These are phyloP conservation scores for Kitagawia praeruptora DNA, from an alignment of 129 eudicot species.

Conservation along the genomic window DNA sequence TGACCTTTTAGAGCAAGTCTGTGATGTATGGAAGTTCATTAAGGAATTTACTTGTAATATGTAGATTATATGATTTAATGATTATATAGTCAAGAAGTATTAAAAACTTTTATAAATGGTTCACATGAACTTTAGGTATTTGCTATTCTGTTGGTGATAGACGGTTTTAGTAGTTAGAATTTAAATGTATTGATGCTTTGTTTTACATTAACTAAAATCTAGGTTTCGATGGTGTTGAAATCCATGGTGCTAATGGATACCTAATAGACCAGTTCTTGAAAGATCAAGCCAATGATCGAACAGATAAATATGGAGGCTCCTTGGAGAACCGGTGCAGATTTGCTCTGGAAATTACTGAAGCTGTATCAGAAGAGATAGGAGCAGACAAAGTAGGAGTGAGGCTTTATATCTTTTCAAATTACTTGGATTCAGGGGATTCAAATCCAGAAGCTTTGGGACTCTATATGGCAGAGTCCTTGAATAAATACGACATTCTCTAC, in stretches of 20 bases:
- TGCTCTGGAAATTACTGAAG: slow-evolving; percentile 9
- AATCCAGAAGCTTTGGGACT: slow-evolving; percentile 23
- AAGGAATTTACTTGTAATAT: no score
- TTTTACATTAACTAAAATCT: background rate
- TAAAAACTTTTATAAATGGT: background rate
- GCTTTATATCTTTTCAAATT: slow-evolving; percentile 16
- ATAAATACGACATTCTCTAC: slow-evolving; percentile 5
- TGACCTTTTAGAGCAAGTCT: background rate
- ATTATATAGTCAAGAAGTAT: no score
- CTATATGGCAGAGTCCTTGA: slow-evolving; percentile 12
- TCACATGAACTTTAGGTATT: background rate
- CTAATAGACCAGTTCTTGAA: slow-evolving; percentile 31
- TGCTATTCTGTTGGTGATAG: background rate
- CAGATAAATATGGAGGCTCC: slow-evolving; percentile 22
- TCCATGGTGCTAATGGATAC: slow-evolving; percentile 30
- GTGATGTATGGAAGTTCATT: no score
- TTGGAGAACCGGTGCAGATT: slow-evolving; percentile 24
- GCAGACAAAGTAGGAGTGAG: slow-evolving; percentile 19
- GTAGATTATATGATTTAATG: no score
- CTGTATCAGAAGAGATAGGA: slow-evolving; percentile 22
- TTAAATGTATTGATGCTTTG: background rate
- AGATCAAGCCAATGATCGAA: slow-evolving; percentile 21
- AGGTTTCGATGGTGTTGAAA: slow-evolving; percentile 29
- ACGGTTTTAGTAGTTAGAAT: background rate
- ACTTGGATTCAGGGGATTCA: slow-evolving; percentile 19